Evolutionary conservation across 1,284 basidiomycete genomes (phyloP).

Genomic region (Sporisorium iseilematis-ciliati): DNA sequence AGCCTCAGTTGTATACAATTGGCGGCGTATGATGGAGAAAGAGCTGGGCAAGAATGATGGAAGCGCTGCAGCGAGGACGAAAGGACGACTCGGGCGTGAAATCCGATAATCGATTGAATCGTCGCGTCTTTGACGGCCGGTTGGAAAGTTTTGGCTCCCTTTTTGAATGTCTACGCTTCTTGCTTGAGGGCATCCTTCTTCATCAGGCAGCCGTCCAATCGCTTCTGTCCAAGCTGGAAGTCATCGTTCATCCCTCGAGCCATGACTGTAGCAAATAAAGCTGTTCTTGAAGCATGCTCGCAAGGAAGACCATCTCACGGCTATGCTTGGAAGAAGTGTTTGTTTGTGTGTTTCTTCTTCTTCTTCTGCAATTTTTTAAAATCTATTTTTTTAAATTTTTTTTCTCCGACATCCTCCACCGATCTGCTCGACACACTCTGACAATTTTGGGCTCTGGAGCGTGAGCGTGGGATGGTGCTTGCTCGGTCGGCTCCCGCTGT

Average conservation of each 20-base stretch:
- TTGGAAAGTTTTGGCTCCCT: constrained; percentile 1
- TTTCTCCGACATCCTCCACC: constrained; percentile 18
- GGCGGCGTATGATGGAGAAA: neutral
- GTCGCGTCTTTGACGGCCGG: neutral
- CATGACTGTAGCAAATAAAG: too few species aligned
- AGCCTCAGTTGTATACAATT: neutral
- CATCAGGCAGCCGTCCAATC: neutral
- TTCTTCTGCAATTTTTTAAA: constrained; percentile 5
- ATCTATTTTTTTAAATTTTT: neutral
- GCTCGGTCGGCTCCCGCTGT: constrained; percentile 22
- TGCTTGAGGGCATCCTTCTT: neutral
- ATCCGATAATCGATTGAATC: constrained; percentile 38
- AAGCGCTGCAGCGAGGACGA: neutral
- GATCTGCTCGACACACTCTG: constrained; percentile 12
- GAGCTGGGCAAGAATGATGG: neutral
- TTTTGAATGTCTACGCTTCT: neutral
- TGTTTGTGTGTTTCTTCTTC: neutral
- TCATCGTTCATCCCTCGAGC: too few species aligned
- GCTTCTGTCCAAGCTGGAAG: too few species aligned
- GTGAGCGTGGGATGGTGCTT: neutral
- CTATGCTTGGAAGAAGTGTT: neutral
- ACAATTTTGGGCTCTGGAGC: neutral
- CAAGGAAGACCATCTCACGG: neutral
- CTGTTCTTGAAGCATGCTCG: too few species aligned
- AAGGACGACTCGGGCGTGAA: constrained; percentile 23